These are phyloP conservation scores for Nakataea oryzae DNA, from an alignment of 2,329 filamentous ascomycete genomes.

Conservation along the genomic window DNA sequence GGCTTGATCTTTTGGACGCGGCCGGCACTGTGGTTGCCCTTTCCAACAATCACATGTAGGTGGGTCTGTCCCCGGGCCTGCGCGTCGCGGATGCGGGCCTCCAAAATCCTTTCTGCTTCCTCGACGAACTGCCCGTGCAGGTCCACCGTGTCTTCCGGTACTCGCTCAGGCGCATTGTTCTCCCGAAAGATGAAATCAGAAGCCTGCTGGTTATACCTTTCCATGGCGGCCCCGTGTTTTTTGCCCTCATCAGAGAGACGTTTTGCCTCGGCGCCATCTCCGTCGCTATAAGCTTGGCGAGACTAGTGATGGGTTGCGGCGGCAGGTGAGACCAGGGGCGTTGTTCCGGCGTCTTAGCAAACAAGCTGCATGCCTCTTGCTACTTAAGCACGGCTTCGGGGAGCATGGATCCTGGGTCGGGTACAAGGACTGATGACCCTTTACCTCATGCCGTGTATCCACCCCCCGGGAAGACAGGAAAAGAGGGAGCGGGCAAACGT, in stretches of 20 bases:
- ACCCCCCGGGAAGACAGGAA: not conserved
- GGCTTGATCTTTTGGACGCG: slow-evolving; percentile 94
- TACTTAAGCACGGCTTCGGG: not conserved
- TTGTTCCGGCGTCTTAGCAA: not conserved
- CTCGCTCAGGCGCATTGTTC: slow-evolving; percentile 72
- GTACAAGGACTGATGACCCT: not conserved
- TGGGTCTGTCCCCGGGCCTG: slow-evolving; percentile 64
- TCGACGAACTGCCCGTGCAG: slow-evolving; percentile 91
- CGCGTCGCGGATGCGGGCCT: slow-evolving; percentile 73
- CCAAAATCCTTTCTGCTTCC: slow-evolving; percentile 85
- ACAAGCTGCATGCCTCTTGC: not conserved
- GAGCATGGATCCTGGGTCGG: not conserved
- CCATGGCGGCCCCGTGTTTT: slow-evolving; percentile 71
- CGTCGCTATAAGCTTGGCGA: slow-evolving; percentile 69
- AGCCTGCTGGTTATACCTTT: slow-evolving; percentile 82
- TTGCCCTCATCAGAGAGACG: slow-evolving; percentile 79
- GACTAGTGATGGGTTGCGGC: slow-evolving; percentile 30
- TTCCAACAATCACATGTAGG: slow-evolving; percentile 91
- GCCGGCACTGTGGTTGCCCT: slow-evolving; percentile 75
- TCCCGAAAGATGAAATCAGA: slow-evolving; percentile 91
- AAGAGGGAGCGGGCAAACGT: no score
- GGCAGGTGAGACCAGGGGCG: not conserved
- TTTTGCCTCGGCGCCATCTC: slow-evolving; percentile 78
- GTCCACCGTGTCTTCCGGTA: slow-evolving; percentile 77
- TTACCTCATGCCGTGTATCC: not conserved